Evolutionary conservation across 208 protist species (phyloP), one percentile per base, ranked within the genome.

Genomic region (Acanthamoeba quina): DNA sequence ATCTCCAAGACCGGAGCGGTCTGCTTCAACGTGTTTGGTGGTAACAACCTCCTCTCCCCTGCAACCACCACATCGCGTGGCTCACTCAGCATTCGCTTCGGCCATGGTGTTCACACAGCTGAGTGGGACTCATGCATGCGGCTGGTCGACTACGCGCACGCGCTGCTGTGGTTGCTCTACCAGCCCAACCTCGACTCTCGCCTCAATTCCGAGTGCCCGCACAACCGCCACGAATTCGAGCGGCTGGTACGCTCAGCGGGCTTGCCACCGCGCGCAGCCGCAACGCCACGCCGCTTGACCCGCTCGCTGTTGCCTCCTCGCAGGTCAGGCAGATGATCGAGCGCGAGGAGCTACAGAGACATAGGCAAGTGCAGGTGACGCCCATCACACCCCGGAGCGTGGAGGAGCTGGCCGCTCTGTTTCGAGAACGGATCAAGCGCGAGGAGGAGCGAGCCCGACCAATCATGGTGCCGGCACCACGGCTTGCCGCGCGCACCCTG

Each of bases 21-120:
- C n/a, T 92, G 86, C 34, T 92, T 92, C 86, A 92, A 92, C 58
- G 49, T 92, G 2, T 56, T 92, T 19, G 34, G 56, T 31, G 80
- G 80, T 88, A 88, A 0, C 0, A 19, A 58, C 54, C 10, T 21
- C 26, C 60, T 29, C 60, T 21, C 26, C 26, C 60, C 21, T 64
- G 24, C 60, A 64, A 11, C 24, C 56, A 60, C 56, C 15, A 64
- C 21, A 13, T 17, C 19, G 13, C 52, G 7, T 24, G 26, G 31
- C 70, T 70, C n/a, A 70, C 62, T 0, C 1, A 11, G 34, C 62
- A 1, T 70, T 29, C 62, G 26, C 17, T 15, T 82, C 26, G 74
- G 29, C 29, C 13, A 6, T 37, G 10, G 13, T 47, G 26, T 31
- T 10, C 10, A 7, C 13, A 19, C 47, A 52, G 41, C 6, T 24